Percentiles rank a stretch among this genome's conserved stretches.
These are phyloP conservation scores for Fusarium sp. DNA, from an alignment of 2,329 filamentous ascomycete species.

Conservation along the genomic window DNA sequence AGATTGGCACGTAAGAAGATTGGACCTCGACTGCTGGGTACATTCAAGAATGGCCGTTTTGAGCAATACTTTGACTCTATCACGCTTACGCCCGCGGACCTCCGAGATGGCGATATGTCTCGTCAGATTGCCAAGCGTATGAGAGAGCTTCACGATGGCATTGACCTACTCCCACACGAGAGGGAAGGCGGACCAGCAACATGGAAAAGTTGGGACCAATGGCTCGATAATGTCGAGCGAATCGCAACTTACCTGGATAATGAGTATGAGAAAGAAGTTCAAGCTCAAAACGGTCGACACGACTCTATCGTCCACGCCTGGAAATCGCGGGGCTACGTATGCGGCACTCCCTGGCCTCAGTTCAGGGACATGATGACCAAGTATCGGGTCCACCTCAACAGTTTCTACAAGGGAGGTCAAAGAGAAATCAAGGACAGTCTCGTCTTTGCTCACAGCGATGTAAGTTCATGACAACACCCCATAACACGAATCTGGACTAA, in stretches of 20 bases:
- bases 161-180: slow-evolving; percentile 86
- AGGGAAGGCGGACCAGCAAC: slow-evolving; percentile 83
- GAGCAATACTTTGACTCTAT: slow-evolving; percentile 93
- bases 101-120: slow-evolving; percentile 85
- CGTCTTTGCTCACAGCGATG: slow-evolving; percentile 98
- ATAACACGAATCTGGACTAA: slow-evolving; percentile 17
- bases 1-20: slow-evolving; percentile 93
- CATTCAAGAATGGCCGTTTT: slow-evolving; percentile 94
- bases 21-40: slow-evolving; percentile 89
- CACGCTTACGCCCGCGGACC: slow-evolving; percentile 80
- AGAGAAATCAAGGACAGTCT: slow-evolving; percentile 78
- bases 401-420: slow-evolving; percentile 74
- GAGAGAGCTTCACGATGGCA: slow-evolving; percentile 93
- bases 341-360: slow-evolving; percentile 83
- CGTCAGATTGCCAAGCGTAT: slow-evolving; percentile 97
- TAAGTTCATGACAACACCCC: slow-evolving; percentile 60
- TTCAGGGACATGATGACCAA: slow-evolving; percentile 82
- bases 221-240: slow-evolving; percentile 76
- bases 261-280: slow-evolving; percentile 65
- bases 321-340: slow-evolving; percentile 80
- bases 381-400: slow-evolving; percentile 81
- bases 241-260: slow-evolving; percentile 69
- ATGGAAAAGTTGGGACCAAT: slow-evolving; percentile 95
- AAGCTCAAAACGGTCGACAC: slow-evolving; percentile 31
- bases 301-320: slow-evolving; percentile 63